A percentile compares a stretch with the other conserved stretches of the same genome.
phyloP scores from a whole-genome alignment of 495 filamentous ascomycete species.

The Staphylotrichum longicolle region DNA sequence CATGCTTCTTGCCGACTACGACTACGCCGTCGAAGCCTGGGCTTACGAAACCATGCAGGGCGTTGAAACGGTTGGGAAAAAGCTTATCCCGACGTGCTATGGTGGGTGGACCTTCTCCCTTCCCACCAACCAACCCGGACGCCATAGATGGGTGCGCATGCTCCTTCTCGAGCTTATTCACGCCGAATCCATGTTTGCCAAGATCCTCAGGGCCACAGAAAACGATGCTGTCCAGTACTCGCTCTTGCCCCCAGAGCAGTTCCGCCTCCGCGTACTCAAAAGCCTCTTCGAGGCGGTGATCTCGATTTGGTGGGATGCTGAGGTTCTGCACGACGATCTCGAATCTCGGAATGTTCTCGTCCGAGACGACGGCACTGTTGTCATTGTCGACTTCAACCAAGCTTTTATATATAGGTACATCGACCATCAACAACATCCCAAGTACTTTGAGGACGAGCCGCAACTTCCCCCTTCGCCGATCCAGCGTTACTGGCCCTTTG shows the following conservation, averaged over 20 bases:
- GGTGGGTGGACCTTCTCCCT: slow-evolving; percentile 9
- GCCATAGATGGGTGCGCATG: slow-evolving; percentile 13
- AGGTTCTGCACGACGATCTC: background rate
- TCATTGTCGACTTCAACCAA: slow-evolving; percentile 7
- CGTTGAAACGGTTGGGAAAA: background rate
- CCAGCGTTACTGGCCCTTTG: slow-evolving; percentile 2
- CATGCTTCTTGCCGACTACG: slow-evolving; percentile 6
- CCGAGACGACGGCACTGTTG: background rate
- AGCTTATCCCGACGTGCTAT: slow-evolving; percentile 1
- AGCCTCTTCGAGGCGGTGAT: background rate
- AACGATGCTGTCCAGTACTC: background rate
- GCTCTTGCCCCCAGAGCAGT: background rate
- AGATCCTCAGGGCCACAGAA: slow-evolving; percentile 5
- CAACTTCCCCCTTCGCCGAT: background rate
- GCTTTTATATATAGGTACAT: background rate
- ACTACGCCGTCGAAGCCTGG: slow-evolving; percentile 9
- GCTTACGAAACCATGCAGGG: slow-evolving; percentile 10
- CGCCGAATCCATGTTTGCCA: slow-evolving; percentile 2
- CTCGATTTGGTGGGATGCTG: slow-evolving; percentile 3
- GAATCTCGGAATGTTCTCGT: background rate
- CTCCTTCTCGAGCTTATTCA: slow-evolving; percentile 5
- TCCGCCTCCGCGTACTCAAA: background rate
- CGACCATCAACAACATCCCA: background rate
- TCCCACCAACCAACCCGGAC: background rate
- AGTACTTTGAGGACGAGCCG: background rate